Base-by-base conservation (phyloP, 495 filamentous ascomycete species). In the Cercophora sp. region DNA sequence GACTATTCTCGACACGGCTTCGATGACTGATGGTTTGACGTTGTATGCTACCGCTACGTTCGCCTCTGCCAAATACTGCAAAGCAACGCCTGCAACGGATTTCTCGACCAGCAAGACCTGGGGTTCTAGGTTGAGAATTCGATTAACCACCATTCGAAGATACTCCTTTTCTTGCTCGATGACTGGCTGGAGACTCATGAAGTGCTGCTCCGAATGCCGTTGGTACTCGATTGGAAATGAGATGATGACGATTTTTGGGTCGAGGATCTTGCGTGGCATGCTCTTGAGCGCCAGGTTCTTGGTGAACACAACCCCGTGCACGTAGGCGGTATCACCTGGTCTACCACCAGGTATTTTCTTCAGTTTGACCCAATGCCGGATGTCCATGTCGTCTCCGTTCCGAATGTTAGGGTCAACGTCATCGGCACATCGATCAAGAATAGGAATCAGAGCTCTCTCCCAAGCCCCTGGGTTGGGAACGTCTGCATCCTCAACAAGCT, bases 81-180 rank as follows among this genome's bases (percentile, higher is more conserved):
- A 71, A 4, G 94, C 94, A 32, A 96, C 73, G 3, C 93, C 91
- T 4, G 94, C 89, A 15, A 99, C 88, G 58, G 90, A 87, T 51
- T 88, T 89, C 62, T 96, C 85, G 11, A 94, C 89, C 16, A 99
- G 78, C 52, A 99, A 74, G 15, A 99, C 69, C 24, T 87, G 87
- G 8, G 94, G 94, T 22, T 82, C 80, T 16, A 97, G 75, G 9
- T 87, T 88, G 52, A 85, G 80, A 47, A 99, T 96, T n/a, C 93
- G 82, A 58, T 88, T 91, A 13, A 97, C 87, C 48, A 97, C 81
- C 61, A 96, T 96, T 56, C 85, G 83, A 8, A 99, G 75, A 63
- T 92, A 99, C 61, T 99, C 94, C 51, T 87, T 85, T 69, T 99
- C 94, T 67, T 97, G 94, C 32, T 91, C 88, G 58, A 99, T 96